Evolutionary conservation across 1,284 basidiomycete species (phyloP), one percentile per base, ranked within the genome.

Genomic region (Hortiboletus rubellus): DNA sequence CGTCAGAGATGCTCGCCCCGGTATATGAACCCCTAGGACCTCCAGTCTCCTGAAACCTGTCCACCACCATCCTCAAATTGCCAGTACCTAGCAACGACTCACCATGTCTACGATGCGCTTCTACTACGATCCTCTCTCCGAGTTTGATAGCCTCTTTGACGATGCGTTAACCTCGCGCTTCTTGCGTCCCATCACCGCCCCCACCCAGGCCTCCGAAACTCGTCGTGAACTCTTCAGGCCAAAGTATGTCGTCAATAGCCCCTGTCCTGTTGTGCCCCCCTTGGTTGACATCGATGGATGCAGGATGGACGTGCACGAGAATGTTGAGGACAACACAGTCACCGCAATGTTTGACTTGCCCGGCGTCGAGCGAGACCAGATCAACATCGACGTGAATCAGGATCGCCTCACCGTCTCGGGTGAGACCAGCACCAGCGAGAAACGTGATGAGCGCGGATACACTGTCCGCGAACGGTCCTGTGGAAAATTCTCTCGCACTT

Each of bases 341-440:
- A 78, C 75, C 0, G 81, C 80, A 17, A 70, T 73, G 3, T 81
- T 83, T 52, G 81, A 83, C 50, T 65, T 83, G 22, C 80, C 81
- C 3, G 79, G 81, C 5, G 18, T 82, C 50, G 75, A 71, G 62
- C 74, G 76, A 33, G 73, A 79, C 14, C 64, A 79, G 36, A 72
- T 83, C 48, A 49, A 58, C 50, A 76, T 82, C 47, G 76, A 80
- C 49, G 63, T 79, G 44, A 71, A 76, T 46, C 72, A 77, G 47
- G 73, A 77, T 57, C 71, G 75, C 24, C 72, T 84, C 49, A 77
- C 66, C 50, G 57, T 84, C 55, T 78, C 78, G 11, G 82, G 79
- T 8, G 79, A 82, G 71, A 69, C 61, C 14, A 73, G 70, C 46
- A 24, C 66, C 14, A 64, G 66, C 5, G 44, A 65, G 17, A 66